phyloP scores from a whole-genome alignment of 1,284 basidiomycete species.

The Melampsora larici-populina region DNA sequence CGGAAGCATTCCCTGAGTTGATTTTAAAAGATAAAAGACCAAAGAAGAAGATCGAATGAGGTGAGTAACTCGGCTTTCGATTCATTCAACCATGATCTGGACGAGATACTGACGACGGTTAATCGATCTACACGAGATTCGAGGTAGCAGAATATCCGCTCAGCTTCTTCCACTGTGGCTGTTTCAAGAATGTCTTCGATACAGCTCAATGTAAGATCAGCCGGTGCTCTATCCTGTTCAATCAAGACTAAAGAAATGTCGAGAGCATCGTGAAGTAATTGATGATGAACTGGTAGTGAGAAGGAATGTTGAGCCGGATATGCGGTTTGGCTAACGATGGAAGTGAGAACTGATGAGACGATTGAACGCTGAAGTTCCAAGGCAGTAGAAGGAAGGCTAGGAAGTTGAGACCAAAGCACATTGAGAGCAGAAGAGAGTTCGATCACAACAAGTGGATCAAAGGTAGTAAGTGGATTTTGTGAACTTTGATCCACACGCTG shows the following conservation, averaged over 20 bases:
- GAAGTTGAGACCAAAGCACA: slow-evolving; percentile 9
- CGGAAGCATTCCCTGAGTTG: slow-evolving; percentile 64
- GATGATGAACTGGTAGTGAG: neutral
- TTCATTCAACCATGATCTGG: neutral
- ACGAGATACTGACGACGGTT: slow-evolving; percentile 22
- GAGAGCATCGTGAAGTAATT: slow-evolving; percentile 31
- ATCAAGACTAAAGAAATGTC: slow-evolving; percentile 20
- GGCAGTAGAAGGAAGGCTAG: slow-evolving; percentile 9
- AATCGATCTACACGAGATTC: slow-evolving; percentile 28
- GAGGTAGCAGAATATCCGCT: slow-evolving; percentile 35
- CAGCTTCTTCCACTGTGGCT: slow-evolving; percentile 23
- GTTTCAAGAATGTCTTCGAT: slow-evolving; percentile 33
- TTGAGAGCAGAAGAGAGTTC: slow-evolving; percentile 6
- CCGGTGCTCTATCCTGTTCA: slow-evolving; percentile 9
- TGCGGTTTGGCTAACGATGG: slow-evolving; percentile 23
- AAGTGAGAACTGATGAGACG: slow-evolving; percentile 32
- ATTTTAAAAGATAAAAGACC: neutral
- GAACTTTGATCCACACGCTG: neutral
- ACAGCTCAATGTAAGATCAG: slow-evolving; percentile 32
- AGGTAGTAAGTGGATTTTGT: neutral
- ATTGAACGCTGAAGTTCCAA: slow-evolving; percentile 24
- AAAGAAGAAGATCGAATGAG: neutral
- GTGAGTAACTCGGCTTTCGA: neutral
- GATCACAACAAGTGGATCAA: neutral
- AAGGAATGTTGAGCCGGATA: neutral